These are phyloP conservation scores for Mucor circinelloides DNA, from an alignment of 371 early-diverging fungal species.

Conservation along the genomic window DNA sequence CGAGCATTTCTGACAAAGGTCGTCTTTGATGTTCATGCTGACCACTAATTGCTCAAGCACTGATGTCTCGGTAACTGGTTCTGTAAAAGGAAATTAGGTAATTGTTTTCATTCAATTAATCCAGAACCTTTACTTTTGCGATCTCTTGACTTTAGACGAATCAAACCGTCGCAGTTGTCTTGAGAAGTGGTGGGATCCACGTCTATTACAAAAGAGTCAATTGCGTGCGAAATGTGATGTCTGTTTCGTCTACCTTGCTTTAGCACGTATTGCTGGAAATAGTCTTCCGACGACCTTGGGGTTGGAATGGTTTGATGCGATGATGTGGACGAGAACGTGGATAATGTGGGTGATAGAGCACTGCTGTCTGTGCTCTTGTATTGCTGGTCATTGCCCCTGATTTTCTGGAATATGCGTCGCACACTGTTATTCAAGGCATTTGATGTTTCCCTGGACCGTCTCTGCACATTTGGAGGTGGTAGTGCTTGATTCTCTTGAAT, in stretches of 20 bases:
- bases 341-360: neutral
- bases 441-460: neutral
- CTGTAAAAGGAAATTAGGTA: neutral
- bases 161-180: neutral
- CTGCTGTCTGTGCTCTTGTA: neutral
- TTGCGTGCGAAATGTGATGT: neutral
- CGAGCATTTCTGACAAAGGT: neutral
- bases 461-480: neutral
- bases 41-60: neutral
- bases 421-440: neutral
- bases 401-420: neutral
- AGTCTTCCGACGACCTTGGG: neutral
- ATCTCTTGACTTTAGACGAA: neutral
- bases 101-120: neutral
- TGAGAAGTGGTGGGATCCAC: neutral
- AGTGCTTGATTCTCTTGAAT: neutral
- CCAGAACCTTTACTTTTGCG: neutral
- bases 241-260: neutral
- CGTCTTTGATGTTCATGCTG: neutral
- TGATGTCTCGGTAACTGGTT: neutral
- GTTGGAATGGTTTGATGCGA: neutral
- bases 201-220: neutral
- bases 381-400: neutral
- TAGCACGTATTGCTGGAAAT: neutral
- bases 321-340: neutral